Conservation (phyloP, 768 basidiomycete species). For the Lactarius indigo region DNA sequence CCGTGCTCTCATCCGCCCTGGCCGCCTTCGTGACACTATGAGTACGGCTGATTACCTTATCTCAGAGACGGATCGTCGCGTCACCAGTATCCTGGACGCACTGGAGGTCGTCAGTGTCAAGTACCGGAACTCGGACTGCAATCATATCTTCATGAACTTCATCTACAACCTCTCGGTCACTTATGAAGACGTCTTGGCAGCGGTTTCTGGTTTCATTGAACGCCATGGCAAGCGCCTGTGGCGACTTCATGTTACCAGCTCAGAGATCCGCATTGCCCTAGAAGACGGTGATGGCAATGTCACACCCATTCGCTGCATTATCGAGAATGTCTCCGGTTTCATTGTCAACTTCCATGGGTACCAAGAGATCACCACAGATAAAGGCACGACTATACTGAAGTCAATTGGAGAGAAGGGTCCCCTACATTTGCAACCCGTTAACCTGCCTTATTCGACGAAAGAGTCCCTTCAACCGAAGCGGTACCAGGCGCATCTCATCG, state of each 20-base stretch:
- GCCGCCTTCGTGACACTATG: conserved; percentile 88
- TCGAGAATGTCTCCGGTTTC: conserved; percentile 98
- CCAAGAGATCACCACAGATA: conserved; percentile 96
- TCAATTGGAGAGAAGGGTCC: conserved; percentile 98
- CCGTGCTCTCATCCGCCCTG: conserved; percentile 93
- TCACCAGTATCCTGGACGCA: conserved; percentile 90
- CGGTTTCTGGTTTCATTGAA: conserved; percentile 98
- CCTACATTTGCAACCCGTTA: conserved; percentile 92
- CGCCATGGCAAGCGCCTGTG: conserved; percentile 97
- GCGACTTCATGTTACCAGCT: conserved; percentile 96
- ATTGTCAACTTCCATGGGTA: conserved; percentile 98
- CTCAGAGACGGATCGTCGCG: conserved; percentile 95
- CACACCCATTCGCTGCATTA: conserved; percentile 94
- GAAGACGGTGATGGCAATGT: conserved; percentile 95
- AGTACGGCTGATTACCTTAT: conserved; percentile 97
- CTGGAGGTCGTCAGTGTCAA: conserved; percentile 90
- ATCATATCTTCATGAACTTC: conserved; percentile 99
- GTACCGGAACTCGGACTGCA: conserved; percentile 91
- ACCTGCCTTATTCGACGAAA: conserved; percentile 92
- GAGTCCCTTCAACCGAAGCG: conserved; percentile 98
- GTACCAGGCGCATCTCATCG: conserved; percentile 97
- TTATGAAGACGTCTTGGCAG: conserved; percentile 95
- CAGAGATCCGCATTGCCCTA: conserved; percentile 91
- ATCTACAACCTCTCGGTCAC: conserved; percentile 94
- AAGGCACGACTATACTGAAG: conserved; percentile 92